A percentile compares a stretch with the other conserved stretches of the same genome.
Evolutionary conservation across 2,329 filamentous ascomycete genomes (phyloP).

Genomic region (Monilinia laxa): DNA sequence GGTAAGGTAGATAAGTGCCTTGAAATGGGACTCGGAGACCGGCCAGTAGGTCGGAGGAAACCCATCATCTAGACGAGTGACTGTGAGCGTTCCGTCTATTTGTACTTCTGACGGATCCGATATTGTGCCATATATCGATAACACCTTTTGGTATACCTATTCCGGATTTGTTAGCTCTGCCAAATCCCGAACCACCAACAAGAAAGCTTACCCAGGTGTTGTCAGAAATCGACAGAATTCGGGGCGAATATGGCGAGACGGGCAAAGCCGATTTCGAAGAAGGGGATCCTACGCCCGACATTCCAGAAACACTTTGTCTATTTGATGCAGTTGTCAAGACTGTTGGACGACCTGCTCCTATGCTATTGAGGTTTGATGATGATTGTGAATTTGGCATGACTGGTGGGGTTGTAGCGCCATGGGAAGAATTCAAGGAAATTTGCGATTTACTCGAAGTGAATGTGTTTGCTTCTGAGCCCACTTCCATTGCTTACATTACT

Average conservation of each 20-base stretch:
- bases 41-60: conserved; percentile 87
- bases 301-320: conserved; percentile 63
- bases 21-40: conserved; percentile 86
- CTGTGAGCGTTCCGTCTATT: conserved; percentile 75
- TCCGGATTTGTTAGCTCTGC: conserved; percentile 24
- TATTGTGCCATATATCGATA: conserved; percentile 78
- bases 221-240: conserved; percentile 74
- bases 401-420: conserved; percentile 57
- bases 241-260: conserved; percentile 77
- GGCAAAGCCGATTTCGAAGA: conserved; percentile 58
- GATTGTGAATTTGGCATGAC: conserved; percentile 47
- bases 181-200: neutral
- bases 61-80: conserved; percentile 78
- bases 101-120: conserved; percentile 67
- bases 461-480: conserved; percentile 32
- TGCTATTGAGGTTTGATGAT: conserved; percentile 61
- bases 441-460: conserved; percentile 62
- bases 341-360: conserved; percentile 51
- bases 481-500: conserved; percentile 45
- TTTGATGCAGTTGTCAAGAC: conserved; percentile 45
- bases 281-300: conserved; percentile 58
- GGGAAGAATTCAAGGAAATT: conserved; percentile 48
- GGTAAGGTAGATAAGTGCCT: conserved; percentile 83
- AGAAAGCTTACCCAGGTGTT: conserved; percentile 69
- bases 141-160: conserved; percentile 87